A percentile compares a stretch with the other conserved stretches of the same genome.
These are phyloP conservation scores for Pseudocercospora pini-densiflorae DNA, from an alignment of 2,329 filamentous ascomycete genomes.

Conservation along the genomic window DNA sequence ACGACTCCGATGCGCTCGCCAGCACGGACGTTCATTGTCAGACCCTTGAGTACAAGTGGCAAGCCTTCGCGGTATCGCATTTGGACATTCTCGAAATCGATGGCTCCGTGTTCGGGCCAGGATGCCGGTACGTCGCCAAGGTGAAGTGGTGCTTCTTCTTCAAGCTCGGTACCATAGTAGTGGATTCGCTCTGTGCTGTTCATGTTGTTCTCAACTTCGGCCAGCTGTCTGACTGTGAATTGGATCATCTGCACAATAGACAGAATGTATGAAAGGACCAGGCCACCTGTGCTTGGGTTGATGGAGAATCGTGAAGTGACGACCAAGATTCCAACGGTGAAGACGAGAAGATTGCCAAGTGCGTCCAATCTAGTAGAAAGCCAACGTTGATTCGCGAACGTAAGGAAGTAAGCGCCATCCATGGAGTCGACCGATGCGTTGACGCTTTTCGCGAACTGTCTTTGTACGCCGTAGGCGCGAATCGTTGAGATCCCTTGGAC, in stretches of 20 bases:
- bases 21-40: slow-evolving; percentile 69
- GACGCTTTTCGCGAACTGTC: slow-evolving; percentile 73
- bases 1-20: slow-evolving; percentile 83
- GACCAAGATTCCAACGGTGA: slow-evolving; percentile 86
- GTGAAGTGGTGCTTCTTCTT: slow-evolving; percentile 86
- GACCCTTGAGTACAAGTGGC: slow-evolving; percentile 54
- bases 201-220: slow-evolving; percentile 98
- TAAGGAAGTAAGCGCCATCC: slow-evolving; percentile 93
- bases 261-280: slow-evolving; percentile 92
- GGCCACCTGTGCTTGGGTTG: slow-evolving; percentile 79
- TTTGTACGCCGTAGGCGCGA: slow-evolving; percentile 81
- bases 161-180: slow-evolving; percentile 85
- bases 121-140: slow-evolving; percentile 69
- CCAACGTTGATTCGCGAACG: slow-evolving; percentile 95
- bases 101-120: slow-evolving; percentile 87
- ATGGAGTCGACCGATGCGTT: slow-evolving; percentile 81
- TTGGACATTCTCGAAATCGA: slow-evolving; percentile 55
- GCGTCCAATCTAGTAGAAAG: slow-evolving; percentile 81
- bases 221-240: slow-evolving; percentile 90
- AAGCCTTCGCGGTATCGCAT: slow-evolving; percentile 58
- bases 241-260: slow-evolving; percentile 95
- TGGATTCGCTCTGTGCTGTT: slow-evolving; percentile 91
- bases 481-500: slow-evolving; percentile 84
- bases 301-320: slow-evolving; percentile 89
- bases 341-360: slow-evolving; percentile 83